phyloP scores from a whole-genome alignment of 2,329 filamentous ascomycete genomes.

The Teratosphaeria destructans region DNA sequence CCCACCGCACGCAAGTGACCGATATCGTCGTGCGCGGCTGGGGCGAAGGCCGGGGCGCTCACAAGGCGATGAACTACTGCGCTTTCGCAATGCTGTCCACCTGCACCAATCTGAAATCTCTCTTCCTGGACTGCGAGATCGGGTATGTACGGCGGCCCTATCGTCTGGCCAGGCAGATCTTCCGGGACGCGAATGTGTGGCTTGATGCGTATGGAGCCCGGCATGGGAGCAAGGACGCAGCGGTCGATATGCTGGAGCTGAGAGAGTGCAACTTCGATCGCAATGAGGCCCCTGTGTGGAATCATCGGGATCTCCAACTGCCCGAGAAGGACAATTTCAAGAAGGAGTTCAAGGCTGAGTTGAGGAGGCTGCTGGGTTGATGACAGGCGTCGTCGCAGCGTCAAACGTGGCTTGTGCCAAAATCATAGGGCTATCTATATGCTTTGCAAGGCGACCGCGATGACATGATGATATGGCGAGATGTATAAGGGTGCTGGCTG shows the following conservation, averaged over 20 bases:
- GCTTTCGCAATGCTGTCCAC: constrained; percentile 15
- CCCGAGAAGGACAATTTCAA: constrained; percentile 1
- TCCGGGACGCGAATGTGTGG: constrained; percentile 16
- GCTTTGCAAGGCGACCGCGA: not conserved
- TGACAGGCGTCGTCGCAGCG: not conserved
- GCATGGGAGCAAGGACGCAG: constrained; percentile 16
- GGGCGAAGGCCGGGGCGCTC: constrained; percentile 8
- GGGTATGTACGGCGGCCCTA: constrained; percentile 1
- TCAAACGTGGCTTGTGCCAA: not conserved
- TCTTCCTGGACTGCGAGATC: constrained; percentile 16
- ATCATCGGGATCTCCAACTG: not conserved
- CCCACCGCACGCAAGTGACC: constrained; percentile 13
- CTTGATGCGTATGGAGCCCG: constrained; percentile 16
- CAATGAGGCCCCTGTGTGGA: not conserved
- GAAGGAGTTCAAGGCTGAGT: constrained; percentile 4
- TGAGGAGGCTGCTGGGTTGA: constrained; percentile 4
- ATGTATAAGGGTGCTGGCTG: not conserved
- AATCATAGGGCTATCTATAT: not conserved
- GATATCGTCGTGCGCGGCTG: constrained; percentile 15
- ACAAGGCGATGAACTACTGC: constrained; percentile 13
- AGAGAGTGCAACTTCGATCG: constrained; percentile 8
- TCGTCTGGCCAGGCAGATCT: constrained; percentile 13
- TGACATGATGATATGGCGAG: too few relatives aligned
- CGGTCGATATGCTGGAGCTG: constrained; percentile 16
- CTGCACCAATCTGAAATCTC: constrained; percentile 16